Evolutionary conservation across 2,329 filamentous ascomycete genomes (phyloP).

Genomic region (Stachybotrys elegans): DNA sequence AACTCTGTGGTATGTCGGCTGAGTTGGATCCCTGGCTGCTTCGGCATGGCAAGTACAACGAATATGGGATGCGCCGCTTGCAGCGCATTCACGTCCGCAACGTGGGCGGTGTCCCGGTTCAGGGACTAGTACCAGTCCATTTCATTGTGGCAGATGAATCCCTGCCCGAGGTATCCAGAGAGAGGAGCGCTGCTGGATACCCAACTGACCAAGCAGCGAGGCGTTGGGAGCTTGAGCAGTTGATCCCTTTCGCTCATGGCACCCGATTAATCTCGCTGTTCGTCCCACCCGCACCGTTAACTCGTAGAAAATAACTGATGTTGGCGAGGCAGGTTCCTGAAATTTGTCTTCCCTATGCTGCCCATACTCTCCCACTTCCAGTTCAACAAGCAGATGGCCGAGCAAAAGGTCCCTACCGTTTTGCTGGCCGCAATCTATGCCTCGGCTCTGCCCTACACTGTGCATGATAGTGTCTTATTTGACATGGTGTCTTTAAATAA

Average conservation of each 20-base stretch:
- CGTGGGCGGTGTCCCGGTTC: constrained; percentile 27
- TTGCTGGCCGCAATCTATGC: constrained; percentile 11
- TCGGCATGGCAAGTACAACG: constrained; percentile 28
- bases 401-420: constrained; percentile 1
- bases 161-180: not conserved
- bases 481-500: constrained; percentile 4
- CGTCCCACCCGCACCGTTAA: not conserved
- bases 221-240: constrained; percentile 1
- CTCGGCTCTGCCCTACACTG: constrained; percentile 9
- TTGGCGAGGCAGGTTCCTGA: constrained; percentile 7
- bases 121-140: constrained; percentile 27
- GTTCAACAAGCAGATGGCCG: not conserved
- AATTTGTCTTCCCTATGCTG: constrained; percentile 8
- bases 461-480: constrained; percentile 9
- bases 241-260: constrained; percentile 3
- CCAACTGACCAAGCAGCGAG: not conserved
- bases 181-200: not conserved
- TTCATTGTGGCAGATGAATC: constrained; percentile 11
- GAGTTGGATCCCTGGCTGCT: constrained; percentile 29
- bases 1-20: constrained; percentile 25
- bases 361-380: constrained; percentile 9
- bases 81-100: constrained; percentile 30
- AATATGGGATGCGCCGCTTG: constrained; percentile 26
- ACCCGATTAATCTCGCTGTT: not conserved
- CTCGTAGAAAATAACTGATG: not conserved